Percentiles rank a stretch among this genome's conserved stretches.
phyloP scores from a whole-genome alignment of 352 stramenopile genomes.

The Thraustochytrium sp. region DNA sequence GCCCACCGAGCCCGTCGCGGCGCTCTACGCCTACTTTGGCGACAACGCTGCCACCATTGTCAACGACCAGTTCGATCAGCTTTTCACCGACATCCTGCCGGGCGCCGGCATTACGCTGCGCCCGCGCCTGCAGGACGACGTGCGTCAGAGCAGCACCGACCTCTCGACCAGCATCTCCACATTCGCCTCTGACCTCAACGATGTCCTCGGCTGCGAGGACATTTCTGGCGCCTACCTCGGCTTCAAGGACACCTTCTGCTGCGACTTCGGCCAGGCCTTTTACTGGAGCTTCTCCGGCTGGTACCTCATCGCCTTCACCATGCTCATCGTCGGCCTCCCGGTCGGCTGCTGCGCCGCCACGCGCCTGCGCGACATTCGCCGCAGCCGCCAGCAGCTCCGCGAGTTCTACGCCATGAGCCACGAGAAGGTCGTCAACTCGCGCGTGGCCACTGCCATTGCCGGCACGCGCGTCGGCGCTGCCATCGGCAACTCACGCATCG shows the following conservation, averaged over 20 bases:
- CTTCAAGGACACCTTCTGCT: constrained; percentile 37
- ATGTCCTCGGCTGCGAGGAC: constrained; percentile 13
- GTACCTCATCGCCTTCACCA: constrained; percentile 40
- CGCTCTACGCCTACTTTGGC: neutral
- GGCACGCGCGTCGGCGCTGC: neutral
- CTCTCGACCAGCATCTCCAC: neutral
- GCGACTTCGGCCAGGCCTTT: constrained; percentile 26
- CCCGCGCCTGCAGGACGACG: neutral
- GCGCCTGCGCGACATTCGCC: neutral
- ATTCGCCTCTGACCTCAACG: neutral
- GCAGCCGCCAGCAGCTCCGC: neutral
- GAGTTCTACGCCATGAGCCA: neutral
- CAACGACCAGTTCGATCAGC: neutral
- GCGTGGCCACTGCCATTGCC: neutral
- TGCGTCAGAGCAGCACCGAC: neutral
- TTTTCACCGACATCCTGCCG: neutral
- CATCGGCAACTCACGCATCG: no score
- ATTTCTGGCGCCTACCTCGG: neutral
- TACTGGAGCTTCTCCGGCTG: constrained; percentile 28
- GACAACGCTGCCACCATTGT: neutral
- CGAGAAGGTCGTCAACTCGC: neutral
- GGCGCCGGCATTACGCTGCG: neutral
- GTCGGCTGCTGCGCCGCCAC: constrained; percentile 30
- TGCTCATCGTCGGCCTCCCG: constrained; percentile 23
- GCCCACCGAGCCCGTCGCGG: neutral